Percentiles rank a stretch among this genome's conserved stretches.
These are phyloP conservation scores for Blastobotrys parvus DNA, from an alignment of 805 yeast genomes.

Conservation along the genomic window DNA sequence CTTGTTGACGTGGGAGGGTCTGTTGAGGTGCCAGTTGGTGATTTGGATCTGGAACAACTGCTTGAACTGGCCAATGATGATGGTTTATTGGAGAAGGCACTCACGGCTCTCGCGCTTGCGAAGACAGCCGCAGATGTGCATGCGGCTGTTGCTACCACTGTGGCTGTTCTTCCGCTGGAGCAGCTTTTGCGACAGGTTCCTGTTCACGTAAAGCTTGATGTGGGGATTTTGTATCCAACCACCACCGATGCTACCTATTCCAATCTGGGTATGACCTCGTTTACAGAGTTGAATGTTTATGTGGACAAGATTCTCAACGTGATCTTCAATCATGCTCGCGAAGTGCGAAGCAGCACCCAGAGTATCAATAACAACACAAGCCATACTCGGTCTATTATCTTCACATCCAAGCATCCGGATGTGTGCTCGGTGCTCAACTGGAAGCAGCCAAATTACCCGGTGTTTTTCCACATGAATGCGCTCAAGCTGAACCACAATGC, in stretches of 20 bases:
- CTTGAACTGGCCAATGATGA: neutral
- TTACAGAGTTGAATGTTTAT: slow-evolving; percentile 55
- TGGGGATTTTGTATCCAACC: slow-evolving; percentile 70
- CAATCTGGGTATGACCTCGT: slow-evolving; percentile 24
- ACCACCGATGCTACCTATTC: slow-evolving; percentile 25
- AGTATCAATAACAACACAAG: slow-evolving; percentile 1
- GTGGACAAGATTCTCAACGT: slow-evolving; percentile 65
- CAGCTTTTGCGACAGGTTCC: slow-evolving; percentile 50
- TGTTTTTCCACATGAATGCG: slow-evolving; percentile 64
- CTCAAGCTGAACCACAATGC: slow-evolving; percentile 8
- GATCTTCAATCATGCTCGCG: slow-evolving; percentile 69
- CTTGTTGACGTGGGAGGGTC: slow-evolving; percentile 25
- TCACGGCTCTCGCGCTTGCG: slow-evolving; percentile 21
- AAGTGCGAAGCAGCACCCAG: slow-evolving; percentile 18
- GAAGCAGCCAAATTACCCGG: slow-evolving; percentile 98
- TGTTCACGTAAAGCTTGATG: slow-evolving; percentile 52
- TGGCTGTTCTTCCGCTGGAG: slow-evolving; percentile 50
- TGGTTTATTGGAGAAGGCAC: slow-evolving; percentile 20
- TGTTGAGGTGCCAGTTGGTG: slow-evolving; percentile 52
- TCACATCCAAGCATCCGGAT: slow-evolving; percentile 77
- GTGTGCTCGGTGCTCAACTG: slow-evolving; percentile 93
- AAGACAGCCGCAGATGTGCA: slow-evolving; percentile 32
- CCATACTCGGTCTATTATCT: slow-evolving; percentile 56
- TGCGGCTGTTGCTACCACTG: slow-evolving; percentile 33
- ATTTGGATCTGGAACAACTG: slow-evolving; percentile 32